A percentile compares a stretch with the other conserved stretches of the same genome.
phyloP scores from a whole-genome alignment of 2,329 filamentous ascomycete genomes.

The Raffaelea ambrosiae region DNA sequence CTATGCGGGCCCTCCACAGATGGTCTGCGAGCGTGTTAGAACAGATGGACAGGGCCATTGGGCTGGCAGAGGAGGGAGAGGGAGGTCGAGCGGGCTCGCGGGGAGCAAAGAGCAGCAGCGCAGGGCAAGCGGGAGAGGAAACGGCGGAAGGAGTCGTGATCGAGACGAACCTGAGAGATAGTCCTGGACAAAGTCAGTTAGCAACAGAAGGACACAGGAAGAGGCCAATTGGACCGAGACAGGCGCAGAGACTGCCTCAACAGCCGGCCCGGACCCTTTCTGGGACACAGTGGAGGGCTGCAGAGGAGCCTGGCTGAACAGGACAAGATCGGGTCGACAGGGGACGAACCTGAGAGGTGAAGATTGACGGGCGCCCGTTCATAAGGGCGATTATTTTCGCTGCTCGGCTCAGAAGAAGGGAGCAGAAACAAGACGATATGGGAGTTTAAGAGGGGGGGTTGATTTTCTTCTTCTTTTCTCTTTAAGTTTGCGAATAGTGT shows the following conservation, averaged over 20 bases:
- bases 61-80: too few species aligned
- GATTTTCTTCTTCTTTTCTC: too few species aligned
- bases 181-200: conserved; percentile 42
- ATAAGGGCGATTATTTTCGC: conserved; percentile 61
- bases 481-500: too few species aligned
- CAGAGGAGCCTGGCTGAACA: background rate
- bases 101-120: too few species aligned
- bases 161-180: conserved; percentile 62
- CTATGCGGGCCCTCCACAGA: conserved; percentile 43
- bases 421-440: too few species aligned
- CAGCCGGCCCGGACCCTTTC: too few species aligned
- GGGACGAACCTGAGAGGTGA: conserved; percentile 71
- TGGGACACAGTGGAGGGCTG: too few species aligned
- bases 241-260: too few species aligned
- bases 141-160: conserved; percentile 10
- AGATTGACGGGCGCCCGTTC: conserved; percentile 76
- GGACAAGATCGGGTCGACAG: too few species aligned
- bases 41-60: background rate
- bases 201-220: background rate
- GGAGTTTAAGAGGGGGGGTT: too few species aligned
- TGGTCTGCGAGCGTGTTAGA: conserved; percentile 30
- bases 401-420: conserved; percentile 22
- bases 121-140: background rate
- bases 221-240: background rate
- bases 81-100: background rate